Percentiles rank a stretch among this genome's conserved stretches.
phyloP scores from a whole-genome alignment of 163 green algal genomes.

The Smithsoniella earleae region DNA sequence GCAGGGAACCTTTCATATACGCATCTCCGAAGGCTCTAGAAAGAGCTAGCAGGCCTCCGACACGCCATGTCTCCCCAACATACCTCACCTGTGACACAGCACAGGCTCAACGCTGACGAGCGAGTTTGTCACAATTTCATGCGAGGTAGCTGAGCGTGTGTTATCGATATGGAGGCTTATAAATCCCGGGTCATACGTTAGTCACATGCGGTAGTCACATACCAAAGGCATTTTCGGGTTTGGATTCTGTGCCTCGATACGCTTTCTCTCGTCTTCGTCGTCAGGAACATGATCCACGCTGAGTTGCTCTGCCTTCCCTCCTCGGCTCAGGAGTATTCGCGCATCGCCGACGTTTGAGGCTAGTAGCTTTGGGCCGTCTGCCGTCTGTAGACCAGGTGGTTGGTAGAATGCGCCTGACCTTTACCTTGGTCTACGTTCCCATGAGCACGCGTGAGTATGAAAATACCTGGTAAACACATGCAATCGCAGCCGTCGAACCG shows the following conservation, averaged over 20 bases:
- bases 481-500: conserved; percentile 68
- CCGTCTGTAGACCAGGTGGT: background rate
- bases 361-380: conserved; percentile 48
- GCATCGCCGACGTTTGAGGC: conserved; percentile 81
- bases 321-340: conserved; percentile 61
- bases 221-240: conserved; percentile 81
- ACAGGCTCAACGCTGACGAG: too few relatives aligned
- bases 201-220: too few relatives aligned
- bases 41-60: conserved; percentile 90
- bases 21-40: conserved; percentile 87
- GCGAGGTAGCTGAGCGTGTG: too few relatives aligned
- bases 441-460: background rate
- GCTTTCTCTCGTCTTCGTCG: conserved; percentile 65
- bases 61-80: conserved; percentile 78
- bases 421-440: background rate
- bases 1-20: conserved; percentile 69
- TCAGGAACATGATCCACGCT: conserved; percentile 85
- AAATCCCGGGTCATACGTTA: too few relatives aligned
- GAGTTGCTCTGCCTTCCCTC: conserved; percentile 53
- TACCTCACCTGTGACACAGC: too few relatives aligned
- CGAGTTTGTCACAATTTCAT: too few relatives aligned
- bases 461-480: conserved; percentile 47
- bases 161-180: too few relatives aligned
- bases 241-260: conserved; percentile 90
- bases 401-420: background rate